Base-by-base conservation (phyloP, 169 alveolate genomes). In the Plasmodium reichenowi region DNA sequence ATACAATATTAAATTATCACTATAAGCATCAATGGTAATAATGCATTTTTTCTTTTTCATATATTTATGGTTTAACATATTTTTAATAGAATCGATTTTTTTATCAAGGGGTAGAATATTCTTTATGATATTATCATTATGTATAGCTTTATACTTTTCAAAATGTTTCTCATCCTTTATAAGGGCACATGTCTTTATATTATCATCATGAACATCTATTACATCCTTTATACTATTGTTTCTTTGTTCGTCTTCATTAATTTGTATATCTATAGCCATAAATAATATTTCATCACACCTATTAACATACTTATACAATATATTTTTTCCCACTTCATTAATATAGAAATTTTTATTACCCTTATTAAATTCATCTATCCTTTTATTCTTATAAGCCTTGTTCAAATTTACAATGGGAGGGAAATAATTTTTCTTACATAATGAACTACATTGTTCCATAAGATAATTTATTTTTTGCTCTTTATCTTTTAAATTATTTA, bases 21-120 rank as follows among this genome's bases (percentile, higher is more conserved):
- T 83, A 72, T 13, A 68, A 17, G 68, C 86, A 29, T 83, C 91
- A 10, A 83, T 59, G 9, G 86, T 83, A 26, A 83, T 70, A 2
- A 22, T 3, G 10, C 38, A 83, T 38, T 54, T 71, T 47, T 54
- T 68, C 52, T 60, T 54, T 83, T 10, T 70, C 45, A 32, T 5
- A 5, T 32, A 32, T 32, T 32, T 32, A 32, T 0, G 9, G 8
- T 32, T 32, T 29, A n/a, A 32, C n/a, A 15, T 10, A 56, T 13
- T 10, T 56, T 56, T 56, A 56, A 56, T n/a, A 32, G 45, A 5
- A 32, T 32, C 45, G 8, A 32, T 32, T 32, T 32, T 32, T 32
- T 32, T 32, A 32, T 32, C 45, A 32, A 32, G 9, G 5, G 45
- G 45, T 9, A 20, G 5, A 60, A 60, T 52, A 66, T 66, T 17